Evolutionary conservation across 192 early-diverging fungal species (phyloP).

Genomic region (Coemansia sp.): DNA sequence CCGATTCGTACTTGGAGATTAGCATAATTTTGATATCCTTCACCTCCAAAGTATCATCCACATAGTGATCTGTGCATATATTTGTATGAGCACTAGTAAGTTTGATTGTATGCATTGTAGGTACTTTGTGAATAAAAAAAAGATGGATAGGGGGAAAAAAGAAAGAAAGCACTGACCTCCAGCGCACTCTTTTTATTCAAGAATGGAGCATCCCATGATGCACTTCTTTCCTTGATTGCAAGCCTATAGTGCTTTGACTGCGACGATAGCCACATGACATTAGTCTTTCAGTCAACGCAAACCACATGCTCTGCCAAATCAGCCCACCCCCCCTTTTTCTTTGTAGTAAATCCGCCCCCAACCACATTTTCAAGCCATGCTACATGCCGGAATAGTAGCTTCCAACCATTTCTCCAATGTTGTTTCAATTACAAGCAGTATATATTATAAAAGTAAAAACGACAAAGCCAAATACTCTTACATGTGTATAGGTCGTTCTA

Average conservation of each 20-base stretch:
- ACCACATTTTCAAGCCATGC: not conserved
- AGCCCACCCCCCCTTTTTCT: no score
- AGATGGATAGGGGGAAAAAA: not conserved
- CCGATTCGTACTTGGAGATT: no score
- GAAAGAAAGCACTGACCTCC: not conserved
- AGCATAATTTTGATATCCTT: no score
- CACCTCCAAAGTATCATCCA: no score
- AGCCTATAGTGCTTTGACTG: not conserved
- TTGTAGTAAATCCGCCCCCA: no score
- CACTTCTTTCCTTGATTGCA: not conserved
- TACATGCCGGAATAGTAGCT: not conserved
- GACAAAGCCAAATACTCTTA: no score
- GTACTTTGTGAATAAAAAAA: not conserved
- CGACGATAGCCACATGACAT: not conserved
- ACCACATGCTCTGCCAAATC: not conserved
- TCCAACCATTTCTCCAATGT: not conserved
- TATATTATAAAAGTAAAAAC: no score
- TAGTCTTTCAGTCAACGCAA: not conserved
- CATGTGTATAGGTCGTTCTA: no score
- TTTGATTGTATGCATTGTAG: not conserved
- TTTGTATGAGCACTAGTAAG: no score
- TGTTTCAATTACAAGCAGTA: not conserved
- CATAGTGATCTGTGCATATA: no score
- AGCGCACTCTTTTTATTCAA: not conserved
- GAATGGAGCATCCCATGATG: no score